Conservation (phyloP, 2,329 filamentous ascomycete species). For the Fusarium brachygibbosum region DNA sequence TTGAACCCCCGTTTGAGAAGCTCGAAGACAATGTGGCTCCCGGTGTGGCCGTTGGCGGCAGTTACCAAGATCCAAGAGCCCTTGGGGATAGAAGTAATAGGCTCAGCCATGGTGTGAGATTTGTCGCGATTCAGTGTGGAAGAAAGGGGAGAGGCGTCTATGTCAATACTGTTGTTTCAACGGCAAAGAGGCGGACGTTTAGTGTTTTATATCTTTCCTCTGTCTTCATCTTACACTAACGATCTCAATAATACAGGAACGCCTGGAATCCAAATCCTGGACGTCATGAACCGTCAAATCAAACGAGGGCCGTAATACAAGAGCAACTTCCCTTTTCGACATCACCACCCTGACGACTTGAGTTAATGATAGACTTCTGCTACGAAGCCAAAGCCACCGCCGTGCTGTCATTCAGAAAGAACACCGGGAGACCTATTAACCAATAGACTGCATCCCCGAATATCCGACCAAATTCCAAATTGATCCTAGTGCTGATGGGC, state of each 20-base stretch:
- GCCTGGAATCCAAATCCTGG: too few species aligned
- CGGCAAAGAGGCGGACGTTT: neutral
- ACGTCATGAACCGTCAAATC: neutral
- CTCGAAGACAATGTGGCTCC: slow-evolving; percentile 33
- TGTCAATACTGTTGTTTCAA: neutral
- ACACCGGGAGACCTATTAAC: neutral
- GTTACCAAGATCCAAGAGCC: slow-evolving; percentile 40
- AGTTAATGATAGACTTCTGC: too few species aligned
- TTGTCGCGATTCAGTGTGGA: neutral
- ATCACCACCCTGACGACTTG: too few species aligned
- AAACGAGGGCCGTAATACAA: too few species aligned
- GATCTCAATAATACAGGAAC: neutral
- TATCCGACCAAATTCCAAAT: slow-evolving; percentile 6
- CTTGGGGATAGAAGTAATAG: slow-evolving; percentile 14
- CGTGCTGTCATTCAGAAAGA: too few species aligned
- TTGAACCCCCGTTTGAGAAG: slow-evolving; percentile 37
- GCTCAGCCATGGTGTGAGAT: neutral
- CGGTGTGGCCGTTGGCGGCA: slow-evolving; percentile 35
- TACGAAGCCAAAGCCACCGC: too few species aligned
- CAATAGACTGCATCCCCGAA: neutral
- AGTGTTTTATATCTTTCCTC: neutral
- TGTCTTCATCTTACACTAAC: neutral
- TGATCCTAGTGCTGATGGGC: neutral
- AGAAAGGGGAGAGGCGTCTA: neutral
- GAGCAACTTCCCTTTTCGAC: too few species aligned